A percentile compares a stretch with the other conserved stretches of the same genome.
phyloP scores from a whole-genome alignment of 2,329 filamentous ascomycete species.

The Arthroderma sp. region DNA sequence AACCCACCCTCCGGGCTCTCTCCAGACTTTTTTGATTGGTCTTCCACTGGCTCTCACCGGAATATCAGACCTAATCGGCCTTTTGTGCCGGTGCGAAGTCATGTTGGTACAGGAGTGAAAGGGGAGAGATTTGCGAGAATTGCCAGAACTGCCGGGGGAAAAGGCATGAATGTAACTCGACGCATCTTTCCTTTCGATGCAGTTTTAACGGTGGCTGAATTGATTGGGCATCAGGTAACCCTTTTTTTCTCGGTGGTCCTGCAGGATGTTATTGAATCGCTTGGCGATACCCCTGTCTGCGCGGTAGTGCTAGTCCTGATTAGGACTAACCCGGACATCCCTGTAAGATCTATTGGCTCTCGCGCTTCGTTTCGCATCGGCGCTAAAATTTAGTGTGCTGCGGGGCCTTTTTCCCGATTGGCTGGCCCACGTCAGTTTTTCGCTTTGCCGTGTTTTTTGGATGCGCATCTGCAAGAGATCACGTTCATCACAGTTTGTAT shows the following conservation, averaged over 20 bases:
- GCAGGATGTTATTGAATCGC: not conserved
- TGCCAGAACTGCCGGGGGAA: too few species aligned
- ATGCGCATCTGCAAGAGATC: constrained; percentile 22
- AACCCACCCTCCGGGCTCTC: too few species aligned
- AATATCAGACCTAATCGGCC: too few species aligned
- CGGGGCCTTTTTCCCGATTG: not conserved
- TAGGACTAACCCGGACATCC: constrained; percentile 15
- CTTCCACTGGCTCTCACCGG: too few species aligned
- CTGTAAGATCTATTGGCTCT: constrained; percentile 26
- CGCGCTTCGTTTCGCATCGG: constrained; percentile 21
- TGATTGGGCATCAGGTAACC: constrained; percentile 20
- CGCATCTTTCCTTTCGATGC: not conserved
- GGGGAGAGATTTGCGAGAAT: too few species aligned
- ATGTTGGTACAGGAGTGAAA: too few species aligned
- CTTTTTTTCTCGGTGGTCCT: not conserved
- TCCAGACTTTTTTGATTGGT: too few species aligned
- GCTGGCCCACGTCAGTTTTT: constrained; percentile 2
- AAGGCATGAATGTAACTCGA: not conserved
- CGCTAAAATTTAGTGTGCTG: constrained; percentile 17
- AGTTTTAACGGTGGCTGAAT: constrained; percentile 23
- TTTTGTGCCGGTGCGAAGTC: too few species aligned
- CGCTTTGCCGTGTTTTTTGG: constrained; percentile 4
- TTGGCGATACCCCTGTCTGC: constrained; percentile 12
- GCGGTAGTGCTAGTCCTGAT: constrained; percentile 15
- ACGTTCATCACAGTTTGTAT: constrained; percentile 17